These are phyloP conservation scores for Rachicladosporium sp. DNA, from an alignment of 2,329 filamentous ascomycete species.

Conservation along the genomic window DNA sequence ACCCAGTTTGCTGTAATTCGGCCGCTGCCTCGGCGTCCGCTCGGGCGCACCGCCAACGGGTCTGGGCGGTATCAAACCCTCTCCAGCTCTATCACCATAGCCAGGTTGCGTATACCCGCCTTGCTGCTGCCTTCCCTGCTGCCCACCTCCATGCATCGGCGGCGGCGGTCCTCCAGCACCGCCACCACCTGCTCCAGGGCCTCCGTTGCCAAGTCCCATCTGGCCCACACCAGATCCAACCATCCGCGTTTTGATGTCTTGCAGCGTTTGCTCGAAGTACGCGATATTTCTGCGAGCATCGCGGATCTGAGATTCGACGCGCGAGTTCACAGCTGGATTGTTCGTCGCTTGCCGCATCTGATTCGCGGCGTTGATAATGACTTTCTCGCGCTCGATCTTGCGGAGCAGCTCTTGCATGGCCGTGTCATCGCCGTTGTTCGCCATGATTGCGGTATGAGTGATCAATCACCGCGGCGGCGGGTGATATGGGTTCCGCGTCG, in stretches of 20 bases:
- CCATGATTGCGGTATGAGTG: conserved; percentile 34
- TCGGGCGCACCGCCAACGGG: conserved; percentile 65
- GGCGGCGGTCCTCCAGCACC: conserved; percentile 24
- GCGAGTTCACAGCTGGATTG: conserved; percentile 81
- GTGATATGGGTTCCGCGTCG: too few relatives aligned
- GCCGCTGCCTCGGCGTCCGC: conserved; percentile 58
- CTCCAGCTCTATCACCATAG: conserved; percentile 45
- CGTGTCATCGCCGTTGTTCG: conserved; percentile 42
- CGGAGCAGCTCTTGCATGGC: conserved; percentile 69
- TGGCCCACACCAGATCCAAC: conserved; percentile 23
- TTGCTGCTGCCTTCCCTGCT: conserved; percentile 36
- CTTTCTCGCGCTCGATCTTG: conserved; percentile 97
- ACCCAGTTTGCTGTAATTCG: conserved; percentile 96
- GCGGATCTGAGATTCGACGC: conserved; percentile 86
- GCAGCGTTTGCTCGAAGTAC: conserved; percentile 87
- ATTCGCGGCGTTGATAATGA: conserved; percentile 84
- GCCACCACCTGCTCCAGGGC: conserved; percentile 46
- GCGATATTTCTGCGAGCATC: conserved; percentile 87
- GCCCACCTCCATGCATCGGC: conserved; percentile 18
- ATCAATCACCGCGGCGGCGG: too few relatives aligned
- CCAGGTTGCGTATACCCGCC: conserved; percentile 34
- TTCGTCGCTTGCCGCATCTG: conserved; percentile 92
- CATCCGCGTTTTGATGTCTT: conserved; percentile 67
- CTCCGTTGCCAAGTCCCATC: conserved; percentile 54
- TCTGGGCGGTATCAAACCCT: conserved; percentile 67